These are phyloP conservation scores for Hericium coralloides DNA, from an alignment of 768 basidiomycete genomes.

Conservation along the genomic window DNA sequence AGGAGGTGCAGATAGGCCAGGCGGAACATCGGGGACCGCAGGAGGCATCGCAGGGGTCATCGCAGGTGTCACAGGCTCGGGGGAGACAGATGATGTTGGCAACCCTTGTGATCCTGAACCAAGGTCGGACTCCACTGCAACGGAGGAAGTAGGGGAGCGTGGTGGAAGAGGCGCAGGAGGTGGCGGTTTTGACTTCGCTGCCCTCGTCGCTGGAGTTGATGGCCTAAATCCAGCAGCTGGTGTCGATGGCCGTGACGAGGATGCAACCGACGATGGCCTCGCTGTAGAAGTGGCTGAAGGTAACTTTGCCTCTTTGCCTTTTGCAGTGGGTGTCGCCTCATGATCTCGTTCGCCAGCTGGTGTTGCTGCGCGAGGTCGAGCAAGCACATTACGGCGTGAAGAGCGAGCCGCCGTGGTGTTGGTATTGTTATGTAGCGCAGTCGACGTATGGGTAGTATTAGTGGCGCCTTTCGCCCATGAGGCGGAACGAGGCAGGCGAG, in stretches of 20 bases:
- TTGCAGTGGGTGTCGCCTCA: conserved; percentile 3
- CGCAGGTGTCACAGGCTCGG: conserved; percentile 36
- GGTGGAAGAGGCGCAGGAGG: conserved; percentile 12
- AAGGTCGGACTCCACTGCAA: conserved; percentile 18
- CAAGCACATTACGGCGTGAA: conserved; percentile 13
- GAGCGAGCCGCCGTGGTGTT: conserved; percentile 13
- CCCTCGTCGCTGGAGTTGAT: not conserved
- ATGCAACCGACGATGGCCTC: conserved; percentile 38
- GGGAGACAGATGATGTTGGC: conserved; percentile 16
- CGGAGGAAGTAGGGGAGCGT: conserved; percentile 17
- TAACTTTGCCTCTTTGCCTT: conserved; percentile 32
- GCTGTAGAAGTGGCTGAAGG: conserved; percentile 10
- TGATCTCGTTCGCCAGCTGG: conserved; percentile 17
- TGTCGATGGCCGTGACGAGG: conserved; percentile 50
- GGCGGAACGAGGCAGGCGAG: conserved; percentile 52
- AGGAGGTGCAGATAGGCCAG: conserved; percentile 53
- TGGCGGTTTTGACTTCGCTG: conserved; percentile 3
- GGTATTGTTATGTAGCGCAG: conserved; percentile 22
- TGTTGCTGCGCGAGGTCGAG: conserved; percentile 34
- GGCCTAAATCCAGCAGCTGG: conserved; percentile 27
- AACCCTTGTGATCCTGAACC: conserved; percentile 17
- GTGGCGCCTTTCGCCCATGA: conserved; percentile 32
- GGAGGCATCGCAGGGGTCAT: conserved; percentile 40
- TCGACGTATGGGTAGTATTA: conserved; percentile 11
- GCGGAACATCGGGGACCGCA: conserved; percentile 44